A percentile compares a stretch with the other conserved stretches of the same genome.
phyloP scores from a whole-genome alignment of 352 stramenopile genomes.

The Globisporangium takayamanum region DNA sequence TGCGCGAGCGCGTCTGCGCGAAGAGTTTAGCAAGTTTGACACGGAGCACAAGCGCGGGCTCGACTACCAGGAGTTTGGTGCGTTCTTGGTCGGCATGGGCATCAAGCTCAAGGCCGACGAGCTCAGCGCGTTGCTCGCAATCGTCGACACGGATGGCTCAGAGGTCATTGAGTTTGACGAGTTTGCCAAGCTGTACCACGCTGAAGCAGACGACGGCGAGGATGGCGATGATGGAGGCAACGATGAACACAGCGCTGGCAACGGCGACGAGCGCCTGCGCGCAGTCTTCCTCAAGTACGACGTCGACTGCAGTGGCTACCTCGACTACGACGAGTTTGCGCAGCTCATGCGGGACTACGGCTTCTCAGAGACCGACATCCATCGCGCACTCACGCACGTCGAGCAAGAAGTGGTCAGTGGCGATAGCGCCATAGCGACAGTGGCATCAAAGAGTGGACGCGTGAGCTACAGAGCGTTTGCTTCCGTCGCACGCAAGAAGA shows the following conservation, averaged over 20 bases:
- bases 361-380: conserved; percentile 22
- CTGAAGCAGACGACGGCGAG: neutral
- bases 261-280: conserved; percentile 9
- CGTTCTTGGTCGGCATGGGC: conserved; percentile 44
- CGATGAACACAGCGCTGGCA: neutral
- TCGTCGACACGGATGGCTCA: conserved; percentile 38
- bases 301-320: conserved; percentile 21
- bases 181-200: conserved; percentile 22
- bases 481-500: conserved; percentile 13
- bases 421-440: neutral
- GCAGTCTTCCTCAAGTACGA: conserved; percentile 38
- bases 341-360: conserved; percentile 31
- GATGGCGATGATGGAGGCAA: neutral
- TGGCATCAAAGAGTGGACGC: neutral
- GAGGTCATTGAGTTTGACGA: conserved; percentile 41
- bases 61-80: conserved; percentile 55
- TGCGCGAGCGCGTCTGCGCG: conserved; percentile 16
- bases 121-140: conserved; percentile 25
- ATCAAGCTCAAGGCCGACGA: conserved; percentile 46
- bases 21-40: conserved; percentile 49
- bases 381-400: conserved; percentile 23
- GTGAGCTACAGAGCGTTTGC: conserved; percentile 22
- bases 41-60: conserved; percentile 37
- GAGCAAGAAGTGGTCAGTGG: conserved; percentile 9
- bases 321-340: conserved; percentile 27